Evolutionary conservation across 2,329 filamentous ascomycete species (phyloP), one percentile per base, ranked within the genome.

Genomic region (Xylariaceae sp.): DNA sequence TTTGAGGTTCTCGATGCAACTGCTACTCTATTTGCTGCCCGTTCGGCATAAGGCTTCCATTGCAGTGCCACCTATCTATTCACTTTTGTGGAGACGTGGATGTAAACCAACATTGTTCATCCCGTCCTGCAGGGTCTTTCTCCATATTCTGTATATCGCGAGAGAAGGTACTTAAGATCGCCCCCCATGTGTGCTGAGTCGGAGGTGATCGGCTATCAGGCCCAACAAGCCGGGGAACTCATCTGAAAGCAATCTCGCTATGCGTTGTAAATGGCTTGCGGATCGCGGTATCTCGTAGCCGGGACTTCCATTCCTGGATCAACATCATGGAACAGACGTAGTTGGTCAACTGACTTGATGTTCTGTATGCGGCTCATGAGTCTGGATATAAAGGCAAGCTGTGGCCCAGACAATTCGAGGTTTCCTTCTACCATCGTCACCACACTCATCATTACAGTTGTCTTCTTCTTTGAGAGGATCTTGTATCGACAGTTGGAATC

Each of bases 241-340:
- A 49, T 55, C 47, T 51, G 43, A 46, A 44, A 50, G 46, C 51
- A 59, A 57, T 59, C 50, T 57, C 51, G 34, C 49, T 50, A 48
- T 22, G 53, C 46, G 48, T 53, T 46, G 48, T 47, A 41, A 45
- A 52, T 55, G 40, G 47, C 11, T 45, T 48, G 48, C 50, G 46
- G 51, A 49, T 49, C 56, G 17, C 56, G 49, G 54, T 49, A 14
- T 43, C 33, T 47, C 31, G 48, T 44, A 49, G 31, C 55, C 55
- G 49, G 31, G 38, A 47, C 49, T 50, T 46, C 49, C 45, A 48
- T 40, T 53, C 47, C 52, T 18, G 55, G 44, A 41, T 42, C 18
- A 9, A 18, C 22, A 4, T 5, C 16, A 38, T 9, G 34, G 16
- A 16, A 49, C 18, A 22, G 42, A 34, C 39, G 46, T 47, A 16